Conservation (phyloP, 805 yeast species). For the Blastobotrys parvus region DNA sequence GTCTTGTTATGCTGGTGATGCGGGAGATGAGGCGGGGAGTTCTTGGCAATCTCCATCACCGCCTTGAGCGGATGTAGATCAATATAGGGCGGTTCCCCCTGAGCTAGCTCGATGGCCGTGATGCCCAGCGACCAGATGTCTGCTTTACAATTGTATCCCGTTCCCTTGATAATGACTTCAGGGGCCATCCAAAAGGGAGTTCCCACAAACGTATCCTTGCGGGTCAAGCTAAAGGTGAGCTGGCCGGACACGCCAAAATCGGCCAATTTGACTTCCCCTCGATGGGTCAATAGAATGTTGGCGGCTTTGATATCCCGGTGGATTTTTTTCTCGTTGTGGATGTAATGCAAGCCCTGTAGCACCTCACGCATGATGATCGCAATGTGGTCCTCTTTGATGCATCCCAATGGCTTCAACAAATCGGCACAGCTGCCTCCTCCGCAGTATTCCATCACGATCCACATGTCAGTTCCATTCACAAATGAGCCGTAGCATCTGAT, state of each 20-base stretch:
- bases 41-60: slow-evolving; percentile 57
- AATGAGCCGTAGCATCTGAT: slow-evolving; percentile 48
- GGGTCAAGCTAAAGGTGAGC: slow-evolving; percentile 43
- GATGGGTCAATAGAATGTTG: slow-evolving; percentile 63
- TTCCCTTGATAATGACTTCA: slow-evolving; percentile 59
- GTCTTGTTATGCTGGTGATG: background rate
- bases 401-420: slow-evolving; percentile 33
- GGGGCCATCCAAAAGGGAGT: slow-evolving; percentile 99
- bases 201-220: slow-evolving; percentile 77
- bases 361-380: slow-evolving; percentile 57
- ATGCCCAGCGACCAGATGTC: slow-evolving; percentile 97
- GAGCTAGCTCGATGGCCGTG: slow-evolving; percentile 75
- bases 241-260: slow-evolving; percentile 94
- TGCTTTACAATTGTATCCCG: slow-evolving; percentile 75
- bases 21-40: slow-evolving; percentile 46
- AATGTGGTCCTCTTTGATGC: slow-evolving; percentile 50
- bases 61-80: slow-evolving; percentile 71
- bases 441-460: slow-evolving; percentile 92
- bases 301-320: slow-evolving; percentile 92
- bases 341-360: slow-evolving; percentile 61
- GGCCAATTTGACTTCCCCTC: slow-evolving; percentile 70
- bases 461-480: slow-evolving; percentile 58
- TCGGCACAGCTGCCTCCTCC: slow-evolving; percentile 91
- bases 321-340: slow-evolving; percentile 67
- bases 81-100: slow-evolving; percentile 75